Percentiles rank a stretch among this genome's conserved stretches.
Evolutionary conservation across 306 rosid species (phyloP).

Genomic region (Ammopiptanthus mongolicus): DNA sequence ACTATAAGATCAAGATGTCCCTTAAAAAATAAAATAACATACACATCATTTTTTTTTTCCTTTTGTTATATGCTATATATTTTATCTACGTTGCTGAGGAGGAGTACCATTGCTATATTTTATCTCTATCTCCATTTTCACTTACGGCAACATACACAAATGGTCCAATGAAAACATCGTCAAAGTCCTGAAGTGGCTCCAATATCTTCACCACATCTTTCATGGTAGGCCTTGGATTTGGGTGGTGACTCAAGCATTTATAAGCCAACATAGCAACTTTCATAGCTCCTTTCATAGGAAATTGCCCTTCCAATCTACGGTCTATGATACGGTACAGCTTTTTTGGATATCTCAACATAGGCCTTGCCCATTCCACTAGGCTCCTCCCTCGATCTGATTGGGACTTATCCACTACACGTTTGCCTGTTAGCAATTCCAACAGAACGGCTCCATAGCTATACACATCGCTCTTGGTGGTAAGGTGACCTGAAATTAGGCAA

Average conservation of each 20-base stretch:
- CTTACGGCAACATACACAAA: slow-evolving; percentile 65
- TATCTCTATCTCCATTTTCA: slow-evolving; percentile 24
- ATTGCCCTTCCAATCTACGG: slow-evolving; percentile 58
- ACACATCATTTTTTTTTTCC: not conserved
- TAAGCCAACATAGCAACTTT: slow-evolving; percentile 56
- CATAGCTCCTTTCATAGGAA: slow-evolving; percentile 52
- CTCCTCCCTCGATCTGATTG: slow-evolving; percentile 36
- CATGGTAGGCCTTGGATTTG: slow-evolving; percentile 62
- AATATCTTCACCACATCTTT: slow-evolving; percentile 55
- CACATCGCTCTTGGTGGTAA: slow-evolving; percentile 79
- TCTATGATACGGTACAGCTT: slow-evolving; percentile 46
- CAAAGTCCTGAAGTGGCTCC: slow-evolving; percentile 57
- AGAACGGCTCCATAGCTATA: slow-evolving; percentile 84
- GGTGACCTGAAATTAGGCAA: slow-evolving; percentile 47
- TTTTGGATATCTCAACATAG: slow-evolving; percentile 51
- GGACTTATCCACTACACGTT: slow-evolving; percentile 50
- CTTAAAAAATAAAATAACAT: not conserved
- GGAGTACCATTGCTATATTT: not conserved
- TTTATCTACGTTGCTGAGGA: not conserved
- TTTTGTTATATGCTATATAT: not conserved
- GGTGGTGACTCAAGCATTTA: slow-evolving; percentile 58
- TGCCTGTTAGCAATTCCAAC: slow-evolving; percentile 74
- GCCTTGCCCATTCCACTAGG: slow-evolving; percentile 85
- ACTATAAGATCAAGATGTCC: not conserved
- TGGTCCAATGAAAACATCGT: slow-evolving; percentile 44